Percentiles rank a stretch among this genome's conserved stretches.
These are phyloP conservation scores for Cladophialophora immunda DNA, from an alignment of 2,329 filamentous ascomycete species.

Conservation along the genomic window DNA sequence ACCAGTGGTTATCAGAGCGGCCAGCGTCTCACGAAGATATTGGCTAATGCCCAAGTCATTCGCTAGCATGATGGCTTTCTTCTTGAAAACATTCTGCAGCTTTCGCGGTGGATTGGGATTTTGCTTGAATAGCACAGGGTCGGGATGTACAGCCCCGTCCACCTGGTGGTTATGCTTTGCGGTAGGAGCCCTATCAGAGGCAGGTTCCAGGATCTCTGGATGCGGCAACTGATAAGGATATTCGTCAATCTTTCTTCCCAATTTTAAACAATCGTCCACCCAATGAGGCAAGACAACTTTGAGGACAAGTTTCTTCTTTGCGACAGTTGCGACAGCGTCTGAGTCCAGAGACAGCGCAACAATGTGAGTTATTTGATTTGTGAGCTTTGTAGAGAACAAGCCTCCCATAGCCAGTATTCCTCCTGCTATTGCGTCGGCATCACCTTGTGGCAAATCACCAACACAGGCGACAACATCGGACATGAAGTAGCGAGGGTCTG, in stretches of 20 bases:
- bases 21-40: conserved; percentile 72
- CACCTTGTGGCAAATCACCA: conserved; percentile 81
- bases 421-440: conserved; percentile 91
- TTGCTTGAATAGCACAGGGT: conserved; percentile 39
- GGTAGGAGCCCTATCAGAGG: conserved; percentile 64
- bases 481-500: conserved; percentile 90
- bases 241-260: conserved; percentile 91
- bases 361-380: conserved; percentile 83
- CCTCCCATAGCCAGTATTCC: conserved; percentile 91
- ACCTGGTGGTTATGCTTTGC: conserved; percentile 68
- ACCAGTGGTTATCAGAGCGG: conserved; percentile 73
- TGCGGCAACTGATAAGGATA: conserved; percentile 84
- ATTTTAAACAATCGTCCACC: conserved; percentile 96
- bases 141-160: conserved; percentile 69
- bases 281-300: conserved; percentile 85
- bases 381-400: conserved; percentile 75
- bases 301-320: conserved; percentile 71
- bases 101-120: conserved; percentile 46
- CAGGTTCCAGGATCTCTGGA: conserved; percentile 76
- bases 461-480: conserved; percentile 83
- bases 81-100: conserved; percentile 76
- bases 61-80: conserved; percentile 79
- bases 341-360: conserved; percentile 81
- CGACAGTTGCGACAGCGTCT: conserved; percentile 71
- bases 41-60: conserved; percentile 75